A percentile compares a stretch with the other conserved stretches of the same genome.
Conservation (phyloP, 257 asterid species). For the Ocimum tenuiflorum region DNA sequence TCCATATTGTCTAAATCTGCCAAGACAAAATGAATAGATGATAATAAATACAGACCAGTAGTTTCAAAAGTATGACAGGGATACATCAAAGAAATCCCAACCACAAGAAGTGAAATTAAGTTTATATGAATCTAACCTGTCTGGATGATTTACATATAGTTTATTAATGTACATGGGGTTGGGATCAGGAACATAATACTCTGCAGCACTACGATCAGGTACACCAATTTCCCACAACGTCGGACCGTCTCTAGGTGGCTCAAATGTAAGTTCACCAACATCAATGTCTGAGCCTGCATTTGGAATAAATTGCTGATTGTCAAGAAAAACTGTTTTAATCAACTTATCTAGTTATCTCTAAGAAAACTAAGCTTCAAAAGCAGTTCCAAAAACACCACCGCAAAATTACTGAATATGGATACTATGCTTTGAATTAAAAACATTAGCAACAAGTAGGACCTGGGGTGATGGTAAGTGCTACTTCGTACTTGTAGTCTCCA, state of each 20-base stretch:
- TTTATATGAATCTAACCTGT: conserved; percentile 31
- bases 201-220: conserved; percentile 69
- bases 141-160: conserved; percentile 54
- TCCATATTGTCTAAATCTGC: conserved; percentile 89
- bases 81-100: not conserved
- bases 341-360: not conserved
- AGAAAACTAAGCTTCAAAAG: not conserved
- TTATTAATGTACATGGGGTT: conserved; percentile 45
- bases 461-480: conserved; percentile 33
- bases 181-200: conserved; percentile 69
- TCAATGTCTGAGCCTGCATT: conserved; percentile 42
- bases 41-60: not conserved
- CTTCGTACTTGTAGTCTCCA: conserved; percentile 51
- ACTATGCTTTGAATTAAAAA: conserved; percentile 3
- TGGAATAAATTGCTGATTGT: not conserved
- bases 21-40: not conserved
- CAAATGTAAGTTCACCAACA: conserved; percentile 42
- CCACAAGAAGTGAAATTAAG: not conserved
- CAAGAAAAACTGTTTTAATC: not conserved
- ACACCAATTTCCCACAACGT: conserved; percentile 77
- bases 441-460: conserved; percentile 28
- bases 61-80: not conserved
- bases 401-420: not conserved
- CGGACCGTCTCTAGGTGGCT: conserved; percentile 68
- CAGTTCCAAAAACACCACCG: not conserved